Base-by-base conservation (phyloP, 805 yeast species). In the Metschnikowia similis region DNA sequence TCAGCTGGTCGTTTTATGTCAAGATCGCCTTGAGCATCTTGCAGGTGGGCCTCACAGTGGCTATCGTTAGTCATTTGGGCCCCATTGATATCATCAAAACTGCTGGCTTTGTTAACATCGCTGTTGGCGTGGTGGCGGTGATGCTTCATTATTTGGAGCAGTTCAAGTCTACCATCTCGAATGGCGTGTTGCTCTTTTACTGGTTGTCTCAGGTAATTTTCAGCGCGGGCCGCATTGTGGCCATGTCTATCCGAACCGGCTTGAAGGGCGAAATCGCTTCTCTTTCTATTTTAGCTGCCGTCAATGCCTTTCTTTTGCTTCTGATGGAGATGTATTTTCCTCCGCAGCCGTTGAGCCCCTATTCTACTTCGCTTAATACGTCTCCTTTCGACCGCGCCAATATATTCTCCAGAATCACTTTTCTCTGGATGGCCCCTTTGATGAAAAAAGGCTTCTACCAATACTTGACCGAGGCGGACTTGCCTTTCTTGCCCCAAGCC, bases 341-440 rank as follows among this genome's bases (percentile, higher is more conserved):
- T 1, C 62, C 68, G 26, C 56, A 58, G 41, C 56, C 69, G 6
- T 36, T 53, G n/a, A 41, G 35, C 27, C 32, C 51, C 4, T 48
- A 36, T 42, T 30, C 30, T 6, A 21, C 34, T 9, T 49, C 49
- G n/a, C 29, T 41, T 27, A 48, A 50, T 8, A 30, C 31, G n/a
- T 56, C 61, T 16, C 60, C 60, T 2, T 58, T 47, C 40, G 61
- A 42, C 49, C 41, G 51, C 3, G 61, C 56, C 10, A 84, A 91
- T 63, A 70, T 90, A 13, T 81, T 92, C 55, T 85, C 96, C 2
- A 74, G 80, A 47, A 71, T 92, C 46, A 84, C 96, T 0, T 92
- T 94, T 65, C 71, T 83, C 28, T 94, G 99, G 98, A 89, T 94
- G 96, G 83, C 89, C 17, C 82, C 79, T 1, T 71, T 94, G 60